Percentiles rank a stretch among this genome's conserved stretches.
Evolutionary conservation across 768 basidiomycete species (phyloP).

Genomic region (Boletus subparvulus): DNA sequence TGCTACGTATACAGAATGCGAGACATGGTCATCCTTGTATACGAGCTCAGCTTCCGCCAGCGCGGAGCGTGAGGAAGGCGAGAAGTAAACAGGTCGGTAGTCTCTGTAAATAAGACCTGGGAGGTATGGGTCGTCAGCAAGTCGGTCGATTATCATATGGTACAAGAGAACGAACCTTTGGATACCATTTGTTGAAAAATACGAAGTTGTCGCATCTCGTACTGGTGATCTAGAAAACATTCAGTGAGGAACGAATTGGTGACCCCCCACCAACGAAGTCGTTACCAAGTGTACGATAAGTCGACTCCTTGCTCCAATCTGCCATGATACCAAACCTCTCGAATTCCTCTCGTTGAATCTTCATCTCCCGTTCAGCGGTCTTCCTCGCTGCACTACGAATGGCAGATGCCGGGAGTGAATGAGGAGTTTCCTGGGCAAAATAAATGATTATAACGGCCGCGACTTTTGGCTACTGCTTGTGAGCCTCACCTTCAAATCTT

Average conservation of each 20-base stretch:
- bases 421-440: conserved; percentile 50
- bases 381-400: conserved; percentile 71
- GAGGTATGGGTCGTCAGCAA: background rate
- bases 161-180: conserved; percentile 49
- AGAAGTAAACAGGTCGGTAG: conserved; percentile 90
- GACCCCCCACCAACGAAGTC: background rate
- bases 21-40: conserved; percentile 87
- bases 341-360: conserved; percentile 77
- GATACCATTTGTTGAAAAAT: conserved; percentile 89
- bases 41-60: conserved; percentile 92
- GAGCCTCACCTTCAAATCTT: conserved; percentile 63
- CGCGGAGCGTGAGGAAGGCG: conserved; percentile 91
- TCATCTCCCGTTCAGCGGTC: conserved; percentile 74
- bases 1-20: conserved; percentile 82
- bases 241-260: background rate
- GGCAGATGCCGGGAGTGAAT: conserved; percentile 50
- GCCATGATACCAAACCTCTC: conserved; percentile 86
- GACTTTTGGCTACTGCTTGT: background rate
- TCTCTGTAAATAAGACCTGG: conserved; percentile 80
- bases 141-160: background rate
- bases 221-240: conserved; percentile 63
- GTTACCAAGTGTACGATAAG: conserved; percentile 85
- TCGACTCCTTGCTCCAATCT: conserved; percentile 70
- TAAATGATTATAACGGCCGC: background rate
- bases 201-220: conserved; percentile 83